Base-by-base conservation (phyloP, 805 yeast genomes). In the Starmerella apicola region DNA sequence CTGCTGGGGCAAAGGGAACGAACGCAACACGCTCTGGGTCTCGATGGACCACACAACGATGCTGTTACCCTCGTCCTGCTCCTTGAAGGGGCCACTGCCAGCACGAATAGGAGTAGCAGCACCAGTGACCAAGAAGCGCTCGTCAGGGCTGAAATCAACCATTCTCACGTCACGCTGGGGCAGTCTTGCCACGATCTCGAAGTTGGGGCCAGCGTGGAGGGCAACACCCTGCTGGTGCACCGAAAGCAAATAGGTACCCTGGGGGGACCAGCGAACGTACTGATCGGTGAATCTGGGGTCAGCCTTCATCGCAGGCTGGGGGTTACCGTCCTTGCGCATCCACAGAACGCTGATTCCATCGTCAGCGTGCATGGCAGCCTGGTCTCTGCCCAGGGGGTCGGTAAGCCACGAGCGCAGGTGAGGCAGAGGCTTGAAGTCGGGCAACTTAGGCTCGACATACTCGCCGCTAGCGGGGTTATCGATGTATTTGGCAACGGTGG, bases 181-280 rank as follows among this genome's bases (percentile, higher is more conserved):
- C 57, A 81, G 84, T 62, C 84, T 78, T 53, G 71, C 74, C 52
- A 84, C 66, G 53, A 81, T 71, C 48, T 71, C 74, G 57, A 84
- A 84, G 35, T 72, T 68, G 40, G 73, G 72, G 46, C 97, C 96
- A 58, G 97, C 98, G 94, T 96, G 91, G 21, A 88, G 73, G 60
- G 84, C 93, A 42, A 85, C 76, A 69, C 97, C 97, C 63, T 83
- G 94, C 37, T 84, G 84, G 63, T 88, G 96, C 53, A 85, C 70
- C 1, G 96, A 78, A 52, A 82, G 75, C 49, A 88, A 63, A 57
- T 76, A 86, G 10, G 88, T 76, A 61, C 99, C 99, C 63, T 76
- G 77, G 57, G 96, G 95, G 36, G 97, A 84, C 67, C 85, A 88
- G 59, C 78, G 77, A 53, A 84, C 81, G 53, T 78, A 85, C 46